phyloP scores from a whole-genome alignment of 108 stramenopile genomes.

The Conticribra guillardii region DNA sequence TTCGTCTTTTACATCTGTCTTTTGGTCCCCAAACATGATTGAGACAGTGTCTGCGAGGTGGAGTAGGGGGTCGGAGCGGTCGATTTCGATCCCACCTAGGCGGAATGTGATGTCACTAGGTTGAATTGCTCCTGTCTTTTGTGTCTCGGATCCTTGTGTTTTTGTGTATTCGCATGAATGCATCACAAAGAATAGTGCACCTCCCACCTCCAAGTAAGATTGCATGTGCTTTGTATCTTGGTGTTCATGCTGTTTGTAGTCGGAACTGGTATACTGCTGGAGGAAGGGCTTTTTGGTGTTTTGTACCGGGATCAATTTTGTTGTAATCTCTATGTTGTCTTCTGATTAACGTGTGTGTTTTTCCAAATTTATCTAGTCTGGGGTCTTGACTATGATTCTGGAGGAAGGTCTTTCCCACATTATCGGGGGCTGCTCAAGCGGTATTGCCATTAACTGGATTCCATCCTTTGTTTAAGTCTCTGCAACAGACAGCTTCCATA shows the following conservation, averaged over 20 bases:
- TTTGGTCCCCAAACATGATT: conserved; percentile 9
- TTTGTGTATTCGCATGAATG: conserved; percentile 24
- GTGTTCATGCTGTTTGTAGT: neutral
- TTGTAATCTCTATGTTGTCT: conserved; percentile 3
- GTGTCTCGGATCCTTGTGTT: conserved; percentile 1
- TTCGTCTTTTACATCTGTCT: conserved; percentile 7
- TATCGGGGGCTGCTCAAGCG: too few species aligned
- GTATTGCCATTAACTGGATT: too few species aligned
- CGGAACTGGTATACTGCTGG: conserved; percentile 12
- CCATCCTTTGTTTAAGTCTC: too few species aligned
- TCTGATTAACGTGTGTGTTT: neutral
- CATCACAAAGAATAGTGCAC: conserved; percentile 28
- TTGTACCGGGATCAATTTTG: neutral
- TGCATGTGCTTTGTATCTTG: conserved; percentile 8
- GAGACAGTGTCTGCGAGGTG: conserved; percentile 6
- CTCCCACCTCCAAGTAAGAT: neutral
- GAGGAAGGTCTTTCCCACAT: too few species aligned
- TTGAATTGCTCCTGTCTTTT: too few species aligned
- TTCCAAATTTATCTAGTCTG: too few species aligned
- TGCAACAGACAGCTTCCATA: too few species aligned
- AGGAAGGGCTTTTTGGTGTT: too few species aligned
- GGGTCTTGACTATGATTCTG: too few species aligned
- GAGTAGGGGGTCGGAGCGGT: neutral
- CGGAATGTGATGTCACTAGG: conserved; percentile 13
- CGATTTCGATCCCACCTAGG: neutral